These are phyloP conservation scores for Globisporangium abappressorium DNA, from an alignment of 352 stramenopile species.

Conservation along the genomic window DNA sequence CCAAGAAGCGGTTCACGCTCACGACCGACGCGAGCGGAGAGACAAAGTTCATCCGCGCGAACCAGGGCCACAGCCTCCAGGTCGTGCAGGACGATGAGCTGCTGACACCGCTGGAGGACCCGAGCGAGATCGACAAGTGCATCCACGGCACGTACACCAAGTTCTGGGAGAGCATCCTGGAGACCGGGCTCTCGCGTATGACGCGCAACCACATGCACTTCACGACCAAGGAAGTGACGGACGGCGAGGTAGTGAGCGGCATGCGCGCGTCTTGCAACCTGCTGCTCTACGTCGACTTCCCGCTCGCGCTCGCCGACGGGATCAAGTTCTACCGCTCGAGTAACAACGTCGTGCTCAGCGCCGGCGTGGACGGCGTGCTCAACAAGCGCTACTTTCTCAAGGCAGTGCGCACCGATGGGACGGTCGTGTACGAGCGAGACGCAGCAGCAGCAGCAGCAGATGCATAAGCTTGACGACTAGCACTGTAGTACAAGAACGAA, in stretches of 20 bases:
- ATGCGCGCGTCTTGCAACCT: constrained; percentile 72
- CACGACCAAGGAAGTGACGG: constrained; percentile 41
- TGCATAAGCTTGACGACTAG: not conserved
- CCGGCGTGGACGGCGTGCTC: constrained; percentile 51
- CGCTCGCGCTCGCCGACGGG: constrained; percentile 50
- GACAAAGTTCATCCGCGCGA: constrained; percentile 68
- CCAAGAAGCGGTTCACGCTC: constrained; percentile 77
- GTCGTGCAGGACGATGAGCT: constrained; percentile 68
- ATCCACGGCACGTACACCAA: constrained; percentile 79
- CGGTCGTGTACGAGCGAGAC: constrained; percentile 48
- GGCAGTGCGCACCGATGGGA: constrained; percentile 48
- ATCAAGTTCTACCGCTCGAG: constrained; percentile 84
- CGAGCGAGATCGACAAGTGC: constrained; percentile 39
- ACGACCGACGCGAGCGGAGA: constrained; percentile 41
- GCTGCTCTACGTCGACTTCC: constrained; percentile 72
- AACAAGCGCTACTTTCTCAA: constrained; percentile 56
- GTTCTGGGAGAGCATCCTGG: constrained; percentile 65
- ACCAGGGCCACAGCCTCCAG: constrained; percentile 75
- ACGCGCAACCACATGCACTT: constrained; percentile 87
- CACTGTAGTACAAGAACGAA: not conserved
- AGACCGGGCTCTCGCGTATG: constrained; percentile 70
- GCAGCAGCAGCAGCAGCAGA: not conserved
- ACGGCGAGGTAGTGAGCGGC: constrained; percentile 70
- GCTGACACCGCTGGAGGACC: constrained; percentile 58
- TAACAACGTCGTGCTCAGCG: constrained; percentile 82